Evolutionary conservation across 257 asterid genomes (phyloP).

Genomic region (Agastache rugosa): DNA sequence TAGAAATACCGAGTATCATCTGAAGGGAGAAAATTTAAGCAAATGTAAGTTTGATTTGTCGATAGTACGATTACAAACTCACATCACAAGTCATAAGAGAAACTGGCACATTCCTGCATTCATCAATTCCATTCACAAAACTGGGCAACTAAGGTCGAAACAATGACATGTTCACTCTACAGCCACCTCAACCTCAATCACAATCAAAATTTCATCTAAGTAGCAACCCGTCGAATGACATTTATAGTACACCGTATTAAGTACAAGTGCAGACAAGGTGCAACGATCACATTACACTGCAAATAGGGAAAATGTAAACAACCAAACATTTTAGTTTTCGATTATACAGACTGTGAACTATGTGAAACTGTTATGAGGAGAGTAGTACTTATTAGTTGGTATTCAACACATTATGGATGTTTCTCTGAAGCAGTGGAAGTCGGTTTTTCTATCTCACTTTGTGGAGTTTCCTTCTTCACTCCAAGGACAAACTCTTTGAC

Average conservation of each 20-base stretch:
- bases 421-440: conserved; percentile 52
- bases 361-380: conserved; percentile 15
- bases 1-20: no score
- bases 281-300: neutral
- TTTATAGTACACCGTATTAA: neutral
- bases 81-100: no score
- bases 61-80: no score
- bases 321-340: neutral
- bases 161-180: neutral
- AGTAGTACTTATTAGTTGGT: neutral
- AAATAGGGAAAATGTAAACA: neutral
- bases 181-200: no score
- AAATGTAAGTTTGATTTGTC: no score
- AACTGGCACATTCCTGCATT: no score
- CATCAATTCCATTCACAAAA: conserved; percentile 5
- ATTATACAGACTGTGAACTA: conserved; percentile 31
- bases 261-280: neutral
- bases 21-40: no score
- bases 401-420: conserved; percentile 44
- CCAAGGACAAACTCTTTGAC: conserved; percentile 72
- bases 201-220: neutral
- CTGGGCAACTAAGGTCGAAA: neutral
- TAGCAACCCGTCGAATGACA: no score
- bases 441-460: conserved; percentile 44
- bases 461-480: conserved; percentile 49